Evolutionary conservation across 257 asterid genomes (phyloP).

Genomic region (Phtheirospermum japonicum): DNA sequence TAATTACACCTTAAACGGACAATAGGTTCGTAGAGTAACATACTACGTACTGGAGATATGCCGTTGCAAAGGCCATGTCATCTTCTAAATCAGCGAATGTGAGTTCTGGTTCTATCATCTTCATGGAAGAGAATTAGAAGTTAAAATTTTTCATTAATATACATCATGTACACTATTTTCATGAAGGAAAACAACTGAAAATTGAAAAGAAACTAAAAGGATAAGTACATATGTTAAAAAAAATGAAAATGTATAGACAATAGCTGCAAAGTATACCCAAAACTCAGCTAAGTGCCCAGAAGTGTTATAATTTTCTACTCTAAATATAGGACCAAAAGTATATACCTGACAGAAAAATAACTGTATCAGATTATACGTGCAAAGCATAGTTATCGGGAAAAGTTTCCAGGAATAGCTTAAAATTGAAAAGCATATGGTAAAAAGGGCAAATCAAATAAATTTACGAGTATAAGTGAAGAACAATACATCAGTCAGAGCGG

Average conservation of each 20-base stretch:
- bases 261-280: slow-evolving; percentile 56
- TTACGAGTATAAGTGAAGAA: slow-evolving; percentile 19
- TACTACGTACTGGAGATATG: slow-evolving; percentile 99
- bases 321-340: slow-evolving; percentile 97
- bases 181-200: slow-evolving; percentile 11
- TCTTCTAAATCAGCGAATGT: slow-evolving; percentile 98
- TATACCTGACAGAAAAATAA: slow-evolving; percentile 60
- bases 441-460: slow-evolving; percentile 12
- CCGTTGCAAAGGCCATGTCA: slow-evolving; percentile 99
- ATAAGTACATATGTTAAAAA: slow-evolving; percentile 4
- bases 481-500: slow-evolving; percentile 89
- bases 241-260: neutral
- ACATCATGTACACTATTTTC: slow-evolving; percentile 19
- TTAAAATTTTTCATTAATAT: slow-evolving; percentile 24
- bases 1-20: slow-evolving; percentile 15
- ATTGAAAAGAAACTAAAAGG: neutral
- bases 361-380: slow-evolving; percentile 22
- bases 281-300: slow-evolving; percentile 96
- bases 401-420: slow-evolving; percentile 18
- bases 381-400: slow-evolving; percentile 10
- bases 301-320: slow-evolving; percentile 97
- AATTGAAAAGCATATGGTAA: neutral
- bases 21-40: slow-evolving; percentile 63
- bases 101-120: slow-evolving; percentile 99
- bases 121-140: slow-evolving; percentile 30